Conservation (phyloP, 2,329 filamentous ascomycete genomes). For the Paraphoma sp. region DNA sequence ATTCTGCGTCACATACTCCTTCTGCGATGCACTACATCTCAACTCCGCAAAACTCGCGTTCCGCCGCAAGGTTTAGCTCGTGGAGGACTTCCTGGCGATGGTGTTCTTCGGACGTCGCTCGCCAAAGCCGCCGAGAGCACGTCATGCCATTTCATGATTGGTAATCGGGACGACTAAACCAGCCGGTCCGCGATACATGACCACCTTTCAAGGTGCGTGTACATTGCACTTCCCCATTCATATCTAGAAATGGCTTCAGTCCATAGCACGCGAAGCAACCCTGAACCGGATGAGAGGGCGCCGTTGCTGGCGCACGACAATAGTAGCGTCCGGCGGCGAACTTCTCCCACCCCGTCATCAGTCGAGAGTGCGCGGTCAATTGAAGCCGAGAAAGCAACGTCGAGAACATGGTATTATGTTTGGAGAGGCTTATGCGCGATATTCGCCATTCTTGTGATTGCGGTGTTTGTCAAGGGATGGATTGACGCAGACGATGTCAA, state of each 20-base stretch:
- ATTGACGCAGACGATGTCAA: conserved; percentile 36
- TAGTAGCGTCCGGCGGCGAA: not conserved
- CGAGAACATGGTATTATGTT: conserved; percentile 22
- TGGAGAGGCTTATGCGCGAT: conserved; percentile 24
- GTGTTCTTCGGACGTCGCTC: not conserved
- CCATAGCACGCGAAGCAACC: conserved; percentile 6
- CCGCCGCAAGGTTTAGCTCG: no score
- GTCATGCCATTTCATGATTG: not conserved
- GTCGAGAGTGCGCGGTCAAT: conserved; percentile 11
- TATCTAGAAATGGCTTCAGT: not conserved
- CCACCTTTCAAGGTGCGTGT: conserved; percentile 15
- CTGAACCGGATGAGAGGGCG: conserved; percentile 23
- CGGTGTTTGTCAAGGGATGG: conserved; percentile 35
- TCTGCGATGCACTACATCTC: not conserved
- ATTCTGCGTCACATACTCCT: not conserved
- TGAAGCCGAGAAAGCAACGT: conserved; percentile 17
- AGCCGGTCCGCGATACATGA: conserved; percentile 2
- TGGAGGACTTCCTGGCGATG: not conserved
- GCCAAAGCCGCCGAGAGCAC: not conserved
- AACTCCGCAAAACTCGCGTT: not conserved
- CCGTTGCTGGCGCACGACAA: conserved; percentile 23
- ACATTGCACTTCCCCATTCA: not conserved
- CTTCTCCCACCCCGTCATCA: not conserved
- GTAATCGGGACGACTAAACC: not conserved
- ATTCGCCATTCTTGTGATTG: conserved; percentile 17